Evolutionary conservation across 2,329 filamentous ascomycete genomes (phyloP), one percentile per base, ranked within the genome.

Genomic region (Claviceps cyperi): DNA sequence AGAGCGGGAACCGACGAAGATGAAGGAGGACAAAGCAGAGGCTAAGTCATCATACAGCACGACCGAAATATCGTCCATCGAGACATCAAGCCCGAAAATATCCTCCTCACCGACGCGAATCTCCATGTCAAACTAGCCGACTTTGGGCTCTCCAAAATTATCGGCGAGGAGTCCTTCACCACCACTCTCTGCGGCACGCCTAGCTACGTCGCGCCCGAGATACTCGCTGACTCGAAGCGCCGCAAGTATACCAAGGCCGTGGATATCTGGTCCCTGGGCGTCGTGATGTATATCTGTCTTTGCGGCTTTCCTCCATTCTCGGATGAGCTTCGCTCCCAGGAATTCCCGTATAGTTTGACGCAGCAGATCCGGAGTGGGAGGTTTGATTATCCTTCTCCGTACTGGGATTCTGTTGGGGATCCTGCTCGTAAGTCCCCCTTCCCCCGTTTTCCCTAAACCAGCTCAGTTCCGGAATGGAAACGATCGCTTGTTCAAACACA

Each of bases 1-100:
- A 13, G 14, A 15, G 11, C 7, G 28, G 2, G 9, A 4, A 32
- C n/a, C n/a, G 22, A 32, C 28, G 28, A 9, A 32, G 9, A 21
- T 37, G n/a, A 32, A 35, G 4, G 2, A 14, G 14, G 13, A 6
- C 11, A 14, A 17, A 35, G 8, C 36, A 24, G 32, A 13, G 15
- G 32, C 28, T 52, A 40, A 52, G 41, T n/a, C 5, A 14, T 35
- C 19, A 6, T n/a, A 36, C 52, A 96, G 91, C 92, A 98, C 64
- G 92, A 97, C 53, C 86, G 92, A 54, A 94, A 92, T 59, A 94
- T 98, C 64, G 90, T 97, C 5, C 92, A 98, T 65, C 84, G 92
- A 51, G 92, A 98, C 59, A 96, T 98, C 68, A 97, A 96, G 66
- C 91, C 90, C 0, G 91, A 97, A 63, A 97, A 97, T 60, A 97